Evolutionary conservation across 768 basidiomycete species (phyloP).

Genomic region (Hypholoma sublateritium): DNA sequence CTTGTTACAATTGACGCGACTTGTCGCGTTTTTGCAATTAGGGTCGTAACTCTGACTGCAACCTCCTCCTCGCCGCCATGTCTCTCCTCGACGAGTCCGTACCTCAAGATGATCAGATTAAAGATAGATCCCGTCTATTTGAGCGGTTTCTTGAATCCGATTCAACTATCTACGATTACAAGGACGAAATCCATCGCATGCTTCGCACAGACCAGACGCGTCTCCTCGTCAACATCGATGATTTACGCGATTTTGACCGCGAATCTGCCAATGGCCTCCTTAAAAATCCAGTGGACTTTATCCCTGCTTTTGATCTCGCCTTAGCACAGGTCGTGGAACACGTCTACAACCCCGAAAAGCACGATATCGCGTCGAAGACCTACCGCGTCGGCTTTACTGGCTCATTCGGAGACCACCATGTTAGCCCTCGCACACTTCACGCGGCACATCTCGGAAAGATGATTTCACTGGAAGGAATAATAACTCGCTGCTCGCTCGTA

Average conservation of each 20-base stretch:
- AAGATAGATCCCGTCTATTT: slow-evolving; percentile 76
- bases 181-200: slow-evolving; percentile 81
- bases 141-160: slow-evolving; percentile 81
- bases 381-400: slow-evolving; percentile 92
- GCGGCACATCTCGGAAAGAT: slow-evolving; percentile 91
- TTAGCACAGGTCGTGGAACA: slow-evolving; percentile 71
- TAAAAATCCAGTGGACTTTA: slow-evolving; percentile 82
- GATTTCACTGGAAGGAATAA: slow-evolving; percentile 97
- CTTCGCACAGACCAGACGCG: slow-evolving; percentile 81
- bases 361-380: slow-evolving; percentile 75
- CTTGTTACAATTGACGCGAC: slow-evolving; percentile 27
- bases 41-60: slow-evolving; percentile 10
- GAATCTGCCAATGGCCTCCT: slow-evolving; percentile 86
- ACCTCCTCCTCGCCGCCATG: slow-evolving; percentile 28
- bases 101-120: slow-evolving; percentile 68
- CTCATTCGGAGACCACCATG: slow-evolving; percentile 97
- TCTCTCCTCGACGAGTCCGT: slow-evolving; percentile 56
- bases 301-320: slow-evolving; percentile 89
- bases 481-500: slow-evolving; percentile 96
- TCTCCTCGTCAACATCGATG: slow-evolving; percentile 94
- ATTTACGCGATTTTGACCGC: slow-evolving; percentile 90
- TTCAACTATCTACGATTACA: slow-evolving; percentile 73
- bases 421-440: slow-evolving; percentile 89
- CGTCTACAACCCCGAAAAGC: slow-evolving; percentile 76
- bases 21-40: slow-evolving; percentile 22